A percentile compares a stretch with the other conserved stretches of the same genome.
These are phyloP conservation scores for Microcos paniculata DNA, from an alignment of 345 rosid genomes.

Conservation along the genomic window DNA sequence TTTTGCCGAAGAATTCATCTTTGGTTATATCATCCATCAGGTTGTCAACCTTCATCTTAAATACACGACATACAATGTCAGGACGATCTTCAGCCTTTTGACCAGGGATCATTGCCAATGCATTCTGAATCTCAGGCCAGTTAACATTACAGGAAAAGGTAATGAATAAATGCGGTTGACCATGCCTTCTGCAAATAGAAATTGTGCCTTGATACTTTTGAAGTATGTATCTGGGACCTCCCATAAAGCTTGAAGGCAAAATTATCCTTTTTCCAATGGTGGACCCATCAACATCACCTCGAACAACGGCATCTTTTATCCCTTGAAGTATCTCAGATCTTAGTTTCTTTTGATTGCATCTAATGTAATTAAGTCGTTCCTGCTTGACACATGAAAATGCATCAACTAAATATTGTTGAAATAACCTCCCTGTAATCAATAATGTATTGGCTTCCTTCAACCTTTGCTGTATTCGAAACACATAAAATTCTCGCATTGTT, in stretches of 20 bases:
- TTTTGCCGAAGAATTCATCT: neutral
- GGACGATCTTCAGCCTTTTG: neutral
- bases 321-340: neutral
- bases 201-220: neutral
- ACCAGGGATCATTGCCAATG: neutral
- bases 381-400: too few relatives aligned
- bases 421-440: too few relatives aligned
- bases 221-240: neutral
- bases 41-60: neutral
- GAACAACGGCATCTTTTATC: neutral
- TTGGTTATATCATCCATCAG: neutral
- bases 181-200: neutral
- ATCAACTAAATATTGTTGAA: too few relatives aligned
- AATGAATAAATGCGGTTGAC: neutral
- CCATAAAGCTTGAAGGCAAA: neutral
- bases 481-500: neutral
- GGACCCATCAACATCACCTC: neutral
- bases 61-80: neutral
- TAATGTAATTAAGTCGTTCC: neutral
- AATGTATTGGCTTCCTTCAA: too few relatives aligned
- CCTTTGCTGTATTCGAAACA: neutral
- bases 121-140: neutral
- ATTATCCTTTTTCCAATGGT: neutral
- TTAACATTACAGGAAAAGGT: neutral
- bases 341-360: neutral